Evolutionary conservation across 1,284 basidiomycete species (phyloP).

Genomic region (Rhodotorula sp.): DNA sequence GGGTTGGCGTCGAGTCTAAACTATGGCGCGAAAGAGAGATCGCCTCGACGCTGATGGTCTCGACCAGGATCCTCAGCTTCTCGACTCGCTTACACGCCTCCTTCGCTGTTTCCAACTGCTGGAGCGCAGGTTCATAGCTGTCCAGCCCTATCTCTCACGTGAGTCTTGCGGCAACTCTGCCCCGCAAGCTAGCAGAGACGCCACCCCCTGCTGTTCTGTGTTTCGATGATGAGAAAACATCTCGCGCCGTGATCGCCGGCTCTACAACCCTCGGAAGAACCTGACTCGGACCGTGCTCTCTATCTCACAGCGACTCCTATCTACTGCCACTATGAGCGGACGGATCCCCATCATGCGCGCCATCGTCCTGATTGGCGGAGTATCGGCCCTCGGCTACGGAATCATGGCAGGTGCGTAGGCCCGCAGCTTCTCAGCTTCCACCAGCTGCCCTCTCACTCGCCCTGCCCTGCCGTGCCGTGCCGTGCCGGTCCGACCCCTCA

Average conservation of each 20-base stretch:
- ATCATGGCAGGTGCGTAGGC: conserved; percentile 33
- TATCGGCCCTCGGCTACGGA: conserved; percentile 33
- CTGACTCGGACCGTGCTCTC: background rate
- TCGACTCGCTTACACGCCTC: background rate
- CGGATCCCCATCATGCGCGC: conserved; percentile 36
- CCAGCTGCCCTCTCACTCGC: background rate
- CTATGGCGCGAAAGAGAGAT: background rate
- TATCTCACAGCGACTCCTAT: background rate
- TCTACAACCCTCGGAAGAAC: too few species aligned
- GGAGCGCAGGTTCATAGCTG: too few species aligned
- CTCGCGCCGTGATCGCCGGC: too few species aligned
- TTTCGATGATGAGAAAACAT: too few species aligned
- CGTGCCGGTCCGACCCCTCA: background rate
- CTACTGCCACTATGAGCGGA: conserved; percentile 24
- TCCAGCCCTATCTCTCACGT: too few species aligned
- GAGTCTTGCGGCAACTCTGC: too few species aligned
- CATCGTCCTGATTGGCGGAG: conserved; percentile 21
- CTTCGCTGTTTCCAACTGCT: too few species aligned
- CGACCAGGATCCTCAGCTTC: background rate
- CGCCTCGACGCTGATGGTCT: too few species aligned
- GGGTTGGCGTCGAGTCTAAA: too few species aligned
- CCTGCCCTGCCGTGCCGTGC: background rate
- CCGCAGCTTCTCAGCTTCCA: too few species aligned
- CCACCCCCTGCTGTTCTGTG: too few species aligned
- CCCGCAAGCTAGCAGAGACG: too few species aligned